These are phyloP conservation scores for Phytophthora foliorum DNA, from an alignment of 352 stramenopile genomes.

Conservation along the genomic window DNA sequence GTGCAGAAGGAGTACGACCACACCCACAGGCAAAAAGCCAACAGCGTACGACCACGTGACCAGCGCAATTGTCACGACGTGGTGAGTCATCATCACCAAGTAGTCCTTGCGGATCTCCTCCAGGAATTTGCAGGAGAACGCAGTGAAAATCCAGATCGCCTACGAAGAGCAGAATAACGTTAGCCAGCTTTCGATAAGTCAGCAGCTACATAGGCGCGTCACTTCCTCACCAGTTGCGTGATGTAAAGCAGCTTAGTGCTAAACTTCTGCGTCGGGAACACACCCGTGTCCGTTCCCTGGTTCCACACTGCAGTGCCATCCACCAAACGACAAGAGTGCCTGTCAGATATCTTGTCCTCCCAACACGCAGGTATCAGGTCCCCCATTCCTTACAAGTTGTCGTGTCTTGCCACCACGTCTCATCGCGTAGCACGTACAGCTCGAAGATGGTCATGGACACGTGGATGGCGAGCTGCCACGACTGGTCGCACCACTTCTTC, in stretches of 20 bases:
- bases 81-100: conserved; percentile 92
- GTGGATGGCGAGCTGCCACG: conserved; percentile 89
- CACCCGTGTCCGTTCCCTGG: conserved; percentile 68
- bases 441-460: conserved; percentile 88
- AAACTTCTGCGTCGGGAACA: conserved; percentile 87
- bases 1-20: conserved; percentile 88
- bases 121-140: conserved; percentile 91
- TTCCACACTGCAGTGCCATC: conserved; percentile 72
- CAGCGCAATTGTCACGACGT: conserved; percentile 88
- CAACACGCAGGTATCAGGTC: neutral
- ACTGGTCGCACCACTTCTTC: conserved; percentile 93
- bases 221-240: conserved; percentile 69
- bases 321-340: conserved; percentile 1
- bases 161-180: conserved; percentile 15
- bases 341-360: conserved; percentile 7
- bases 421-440: conserved; percentile 80
- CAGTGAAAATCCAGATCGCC: conserved; percentile 92
- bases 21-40: conserved; percentile 84
- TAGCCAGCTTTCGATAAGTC: neutral
- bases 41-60: conserved; percentile 87
- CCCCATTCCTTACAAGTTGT: conserved; percentile 61
- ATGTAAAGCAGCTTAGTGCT: conserved; percentile 87
- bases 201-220: neutral
- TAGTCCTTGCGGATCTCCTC: conserved; percentile 92
- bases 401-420: conserved; percentile 90